Evolutionary conservation across 2,329 filamentous ascomycete genomes (phyloP), one percentile per base, ranked within the genome.

Genomic region (Ambrosiella xylebori): DNA sequence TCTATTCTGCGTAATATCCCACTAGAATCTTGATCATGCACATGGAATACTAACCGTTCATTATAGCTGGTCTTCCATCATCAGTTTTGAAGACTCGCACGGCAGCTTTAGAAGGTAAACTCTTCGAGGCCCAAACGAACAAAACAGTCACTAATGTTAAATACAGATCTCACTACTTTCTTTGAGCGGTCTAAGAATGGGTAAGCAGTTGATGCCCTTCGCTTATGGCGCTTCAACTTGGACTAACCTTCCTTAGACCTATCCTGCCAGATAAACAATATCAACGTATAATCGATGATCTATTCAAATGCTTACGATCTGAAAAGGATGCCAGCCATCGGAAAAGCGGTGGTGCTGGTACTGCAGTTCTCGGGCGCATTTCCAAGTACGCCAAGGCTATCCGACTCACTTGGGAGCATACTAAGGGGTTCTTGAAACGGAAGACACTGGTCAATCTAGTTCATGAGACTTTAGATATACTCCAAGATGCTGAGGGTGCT

Each of bases 381-480:
- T 75, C 78, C 57, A 77, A 80, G 64, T 87, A 82, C 65, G 85
- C 85, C 37, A 79, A 80, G 52, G 83, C 84, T 7, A 71, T 97
- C 59, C 83, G 88, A 57, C 74, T 83, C 35, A 79, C 85, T 27
- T 77, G 94, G 53, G 81, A 85, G 62, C 78, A 84, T 57, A 85
- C 86, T 19, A 74, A 84, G 38, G 71, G 75, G 17, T 83, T 78
- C 61, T 70, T 97, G 62, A 85, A 82, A 65, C 74, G 76, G 61
- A 94, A 88, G 67, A 91, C 89, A 0, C 74, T 91, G n/a, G 78
- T 84, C 64, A 80, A 85, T 5, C 73, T 96, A 13, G 74, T 95
- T 62, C 82, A 88, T 62, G 89, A 95, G 69, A 84, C 97, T 61
- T 83, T 81, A 2, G 82, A 95, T 63, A 81, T 82, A 15, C 74